Evolutionary conservation across 108 stramenopile genomes (phyloP), one percentile per base, ranked within the genome.

Genomic region (Nitzschia sp.): DNA sequence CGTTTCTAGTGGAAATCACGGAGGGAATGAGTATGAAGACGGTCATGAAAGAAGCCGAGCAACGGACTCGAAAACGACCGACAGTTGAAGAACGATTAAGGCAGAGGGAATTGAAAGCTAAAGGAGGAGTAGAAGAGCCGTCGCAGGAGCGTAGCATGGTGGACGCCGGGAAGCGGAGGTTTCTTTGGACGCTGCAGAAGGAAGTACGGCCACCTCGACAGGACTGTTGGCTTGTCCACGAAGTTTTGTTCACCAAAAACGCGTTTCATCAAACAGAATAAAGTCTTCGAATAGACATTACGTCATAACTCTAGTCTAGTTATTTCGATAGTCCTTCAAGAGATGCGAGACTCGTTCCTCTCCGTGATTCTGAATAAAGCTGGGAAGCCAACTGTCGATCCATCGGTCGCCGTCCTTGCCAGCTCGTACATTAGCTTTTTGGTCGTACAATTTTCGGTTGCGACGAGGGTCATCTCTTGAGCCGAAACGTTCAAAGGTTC

Each of bases 201-300:
- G 87, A 89, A 69, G 73, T 88, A n/a, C 74, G 88, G 45, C 91
- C 91, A 32, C 88, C 91, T 44, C 75, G 84, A 68, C 88, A 89
- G 63, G 82, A 79, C 32, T 79, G 82, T 55, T 92, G 86, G 85
- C 69, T 89, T 33, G 82, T 92, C 13, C 86, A 89, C 53, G 91
- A 92, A 78, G 87, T 86, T 58, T 71, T 92, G 44, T 83, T 66
- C 48, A 72, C 76, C 21, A 83, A 86, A 29, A 80, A 83, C 57
- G 82, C 85, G 5, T 76, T 73, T 45, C 63, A 58, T 1, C 61
- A 69, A 30, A 87, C 86, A 23, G 38, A 26, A 27, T 81, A 56
- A 21, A 13, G 21, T 5, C 13, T 15, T 17, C 3, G n/a, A 5
- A 52, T 56, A 4, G 27, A 31, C 28, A 17, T 31, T 26, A 11